Percentiles rank a stretch among this genome's conserved stretches.
Evolutionary conservation across 169 alveolate genomes (phyloP).

Genomic region (Babesia caballi): DNA sequence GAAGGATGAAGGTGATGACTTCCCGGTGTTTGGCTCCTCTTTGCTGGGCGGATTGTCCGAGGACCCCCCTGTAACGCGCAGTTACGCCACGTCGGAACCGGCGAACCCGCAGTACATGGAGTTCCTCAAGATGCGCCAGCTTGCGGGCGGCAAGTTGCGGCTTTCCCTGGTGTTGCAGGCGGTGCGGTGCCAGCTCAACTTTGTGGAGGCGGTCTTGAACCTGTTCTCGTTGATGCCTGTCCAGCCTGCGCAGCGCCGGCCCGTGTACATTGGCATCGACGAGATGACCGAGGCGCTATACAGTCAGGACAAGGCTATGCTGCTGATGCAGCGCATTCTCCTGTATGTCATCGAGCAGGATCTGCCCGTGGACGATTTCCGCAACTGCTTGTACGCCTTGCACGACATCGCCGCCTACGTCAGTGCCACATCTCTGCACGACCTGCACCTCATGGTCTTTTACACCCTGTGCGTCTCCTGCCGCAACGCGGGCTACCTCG

Average conservation of each 20-base stretch:
- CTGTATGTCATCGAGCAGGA: slow-evolving; percentile 8
- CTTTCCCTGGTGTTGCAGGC: not conserved
- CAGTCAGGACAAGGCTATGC: not conserved
- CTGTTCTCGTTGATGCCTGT: slow-evolving; percentile 9
- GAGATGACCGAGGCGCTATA: slow-evolving; percentile 31
- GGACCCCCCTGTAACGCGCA: not conserved
- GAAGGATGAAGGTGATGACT: not conserved
- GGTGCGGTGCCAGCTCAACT: slow-evolving; percentile 20
- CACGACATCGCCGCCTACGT: slow-evolving; percentile 19
- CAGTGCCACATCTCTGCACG: not conserved
- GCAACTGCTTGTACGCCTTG: slow-evolving; percentile 30
- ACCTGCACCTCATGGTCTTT: slow-evolving; percentile 34
- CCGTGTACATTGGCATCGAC: not conserved
- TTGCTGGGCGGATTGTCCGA: not conserved
- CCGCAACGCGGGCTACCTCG: slow-evolving; percentile 22
- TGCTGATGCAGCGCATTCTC: slow-evolving; percentile 33
- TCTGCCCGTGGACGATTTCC: slow-evolving; percentile 19
- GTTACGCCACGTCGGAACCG: not conserved
- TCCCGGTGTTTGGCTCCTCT: not conserved
- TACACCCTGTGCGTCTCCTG: slow-evolving; percentile 28
- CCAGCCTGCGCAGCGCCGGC: not conserved
- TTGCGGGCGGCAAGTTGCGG: not conserved
- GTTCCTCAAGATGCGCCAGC: not conserved
- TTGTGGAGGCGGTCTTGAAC: slow-evolving; percentile 44
- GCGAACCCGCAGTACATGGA: not conserved